Evolutionary conservation across 2,329 filamentous ascomycete species (phyloP), one percentile per base, ranked within the genome.

Genomic region (Cladosporium sp.): DNA sequence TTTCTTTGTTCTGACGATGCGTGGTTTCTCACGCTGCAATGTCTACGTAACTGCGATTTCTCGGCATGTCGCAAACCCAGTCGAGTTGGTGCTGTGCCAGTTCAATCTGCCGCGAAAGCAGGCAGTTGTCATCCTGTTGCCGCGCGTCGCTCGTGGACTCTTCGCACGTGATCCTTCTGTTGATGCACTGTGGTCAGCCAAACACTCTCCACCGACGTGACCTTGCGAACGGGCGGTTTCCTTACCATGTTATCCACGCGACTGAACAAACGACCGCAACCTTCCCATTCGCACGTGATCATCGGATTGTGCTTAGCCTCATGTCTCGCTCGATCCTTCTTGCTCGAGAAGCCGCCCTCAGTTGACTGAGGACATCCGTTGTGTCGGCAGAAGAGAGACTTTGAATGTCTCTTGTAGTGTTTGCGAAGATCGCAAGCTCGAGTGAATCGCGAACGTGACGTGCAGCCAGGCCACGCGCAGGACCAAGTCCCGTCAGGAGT

Each of bases 251-350:
- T 83, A 60, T 83, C 80, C 19, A 81, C 75, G 27, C 80, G 71
- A 62, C 77, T 80, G 61, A 83, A 83, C 2, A 83, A 69, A 41
- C 79, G 67, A 49, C 73, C 73, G 62, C 80, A 83, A 6, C 74
- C 77, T 25, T 74, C 70, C 75, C 76, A 80, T 55, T 80, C 76
- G 57, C 80, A 83, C 32, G 72, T 59, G 45, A 83, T 75, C n/a
- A 72, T 74, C 2, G 80, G 79, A 55, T 81, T 80, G 62, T 83
- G 80, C 60, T 80, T 82, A 38, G 79, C 79, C 62, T 83, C 80
- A 55, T 83, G 80, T 33, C 80, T 67, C 20, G 77, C 76, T 16
- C 79, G 74, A 55, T 83, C 80, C 58, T 83, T 83, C 61, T 81
- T 82, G 59, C 77, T 80, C 6, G 78, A 81, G 60, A 83, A 83